Evolutionary conservation across 2,329 filamentous ascomycete genomes (phyloP).

Genomic region (Scedosporium apiospermum): DNA sequence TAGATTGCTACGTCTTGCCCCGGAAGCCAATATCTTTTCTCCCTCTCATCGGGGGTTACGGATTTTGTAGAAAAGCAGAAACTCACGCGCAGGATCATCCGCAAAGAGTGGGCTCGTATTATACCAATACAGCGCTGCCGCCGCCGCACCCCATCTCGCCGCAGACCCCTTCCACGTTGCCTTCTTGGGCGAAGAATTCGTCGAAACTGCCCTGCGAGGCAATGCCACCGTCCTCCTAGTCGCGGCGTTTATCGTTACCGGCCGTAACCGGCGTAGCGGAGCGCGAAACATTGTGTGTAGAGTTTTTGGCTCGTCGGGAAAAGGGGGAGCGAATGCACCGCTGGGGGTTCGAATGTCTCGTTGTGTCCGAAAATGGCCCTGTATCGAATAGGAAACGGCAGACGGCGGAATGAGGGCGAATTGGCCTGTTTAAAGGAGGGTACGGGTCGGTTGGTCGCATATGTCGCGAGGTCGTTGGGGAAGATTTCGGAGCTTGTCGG

Average conservation of each 20-base stretch:
- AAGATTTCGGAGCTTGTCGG: slow-evolving; percentile 1
- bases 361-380: background rate
- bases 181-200: slow-evolving; percentile 45
- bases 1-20: background rate
- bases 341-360: background rate
- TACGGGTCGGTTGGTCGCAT: background rate
- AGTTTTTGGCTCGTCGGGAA: background rate
- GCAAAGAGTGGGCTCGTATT: slow-evolving; percentile 84
- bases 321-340: background rate
- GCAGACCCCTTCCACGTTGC: slow-evolving; percentile 74
- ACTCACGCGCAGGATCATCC: slow-evolving; percentile 62
- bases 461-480: background rate
- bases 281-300: slow-evolving; percentile 9
- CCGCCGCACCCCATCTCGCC: slow-evolving; percentile 65
- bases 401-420: background rate
- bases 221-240: background rate
- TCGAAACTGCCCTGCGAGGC: background rate
- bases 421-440: background rate
- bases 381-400: background rate
- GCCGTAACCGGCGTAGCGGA: slow-evolving; percentile 9
- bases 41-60: background rate
- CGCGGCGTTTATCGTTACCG: background rate
- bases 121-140: slow-evolving; percentile 81
- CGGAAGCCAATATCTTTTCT: background rate
- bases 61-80: background rate